Percentiles rank a stretch among this genome's conserved stretches.
These are phyloP conservation scores for Zygoascus hellenicus DNA, from an alignment of 1,139 yeast species.

Conservation along the genomic window DNA sequence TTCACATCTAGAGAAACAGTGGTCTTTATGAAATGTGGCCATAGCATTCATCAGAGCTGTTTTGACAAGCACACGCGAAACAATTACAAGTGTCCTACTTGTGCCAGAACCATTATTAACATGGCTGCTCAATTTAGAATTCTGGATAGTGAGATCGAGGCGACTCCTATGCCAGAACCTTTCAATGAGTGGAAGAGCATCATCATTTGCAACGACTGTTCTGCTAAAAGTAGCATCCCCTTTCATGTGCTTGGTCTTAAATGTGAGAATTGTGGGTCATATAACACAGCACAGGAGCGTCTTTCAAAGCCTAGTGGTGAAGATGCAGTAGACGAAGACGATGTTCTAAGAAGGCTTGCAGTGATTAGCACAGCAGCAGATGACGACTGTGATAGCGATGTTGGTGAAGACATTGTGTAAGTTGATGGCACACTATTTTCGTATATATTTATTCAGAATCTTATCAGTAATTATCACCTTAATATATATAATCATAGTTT, in stretches of 20 bases:
- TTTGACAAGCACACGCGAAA: slow-evolving; percentile 73
- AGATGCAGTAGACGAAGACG: slow-evolving; percentile 24
- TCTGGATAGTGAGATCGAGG: slow-evolving; percentile 71
- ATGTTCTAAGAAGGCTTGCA: neutral
- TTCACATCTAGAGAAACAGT: slow-evolving; percentile 81
- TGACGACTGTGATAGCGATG: neutral
- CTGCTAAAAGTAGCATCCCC: slow-evolving; percentile 67
- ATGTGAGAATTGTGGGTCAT: slow-evolving; percentile 81
- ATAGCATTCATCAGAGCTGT: slow-evolving; percentile 83
- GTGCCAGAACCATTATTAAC: slow-evolving; percentile 75
- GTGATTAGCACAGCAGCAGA: neutral
- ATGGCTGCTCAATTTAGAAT: slow-evolving; percentile 87
- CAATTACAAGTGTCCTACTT: slow-evolving; percentile 85
- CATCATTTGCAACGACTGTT: slow-evolving; percentile 83
- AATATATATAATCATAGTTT: slow-evolving; percentile 14
- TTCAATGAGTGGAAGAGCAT: slow-evolving; percentile 71
- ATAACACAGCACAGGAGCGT: slow-evolving; percentile 72
- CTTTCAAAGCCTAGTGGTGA: slow-evolving; percentile 49
- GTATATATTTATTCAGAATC: neutral
- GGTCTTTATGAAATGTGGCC: slow-evolving; percentile 92
- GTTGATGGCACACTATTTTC: neutral
- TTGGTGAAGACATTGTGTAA: slow-evolving; percentile 4
- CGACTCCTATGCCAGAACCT: slow-evolving; percentile 76
- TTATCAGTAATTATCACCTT: neutral
- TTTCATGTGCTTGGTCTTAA: slow-evolving; percentile 84